Evolutionary conservation across 495 filamentous ascomycete genomes (phyloP), one percentile per base, ranked within the genome.

Genomic region (Aspergillus bertholletiae): DNA sequence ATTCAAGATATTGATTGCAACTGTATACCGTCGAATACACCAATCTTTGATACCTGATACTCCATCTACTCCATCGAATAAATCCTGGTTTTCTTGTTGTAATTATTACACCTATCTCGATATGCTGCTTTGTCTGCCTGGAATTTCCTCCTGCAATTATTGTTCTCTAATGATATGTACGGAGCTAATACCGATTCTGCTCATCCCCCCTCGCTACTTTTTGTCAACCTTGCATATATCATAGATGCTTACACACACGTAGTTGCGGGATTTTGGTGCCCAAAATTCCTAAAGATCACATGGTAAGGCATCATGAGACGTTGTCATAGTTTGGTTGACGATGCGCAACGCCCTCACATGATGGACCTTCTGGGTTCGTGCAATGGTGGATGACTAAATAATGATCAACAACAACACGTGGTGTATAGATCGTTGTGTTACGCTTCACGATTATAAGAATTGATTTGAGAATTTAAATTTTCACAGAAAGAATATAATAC

Each of bases 401-500:
- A n/a, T n/a, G n/a, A n/a, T 37, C 11, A 37, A 37, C 17, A 34
- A 12, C 13, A 37, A n/a, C 13, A 5, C 13, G 13, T n/a, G 34
- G 34, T 15, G 15, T 15, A n/a, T 15, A 15, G 34, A 32, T 37
- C 34, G 17, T 37, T 15, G 13, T 15, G 12, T n/a, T n/a, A 3
- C 2, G 13, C 15, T 34, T 15, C 2, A n/a, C 34, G 13, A 37
- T 15, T 3, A 3, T 37, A n/a, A 37, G 34, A 37, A n/a, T 37
- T n/a, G 34, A 37, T n/a, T 8, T 37, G 34, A 37, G 13, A 15
- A 37, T 11, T 3, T n/a, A 15, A 15, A 37, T n/a, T 37, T 51
- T 30, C 40, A 51, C 49, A 55, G 11, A 50, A 49, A 51, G 51
- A 59, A 57, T 56, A 58, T 56, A 57, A 58, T 21, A 43, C 39